phyloP scores from a whole-genome alignment of 179 eudicot species.

The Camellia oleifera region DNA sequence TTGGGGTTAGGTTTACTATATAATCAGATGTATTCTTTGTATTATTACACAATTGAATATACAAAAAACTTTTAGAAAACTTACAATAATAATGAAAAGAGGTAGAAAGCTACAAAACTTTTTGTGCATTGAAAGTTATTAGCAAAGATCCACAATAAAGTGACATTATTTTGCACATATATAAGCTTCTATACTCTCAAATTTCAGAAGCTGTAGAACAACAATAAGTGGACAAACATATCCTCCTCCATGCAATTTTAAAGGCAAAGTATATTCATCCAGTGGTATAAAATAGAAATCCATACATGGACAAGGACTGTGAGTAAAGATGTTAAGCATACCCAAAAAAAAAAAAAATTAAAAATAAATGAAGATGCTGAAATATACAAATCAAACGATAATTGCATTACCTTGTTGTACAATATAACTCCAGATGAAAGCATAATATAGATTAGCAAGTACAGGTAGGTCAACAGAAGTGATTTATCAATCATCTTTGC shows the following conservation, averaged over 20 bases:
- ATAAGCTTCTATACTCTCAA: not conserved
- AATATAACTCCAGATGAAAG: constrained; percentile 90
- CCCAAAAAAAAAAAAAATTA: not conserved
- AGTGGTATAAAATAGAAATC: not conserved
- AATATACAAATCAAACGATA: not conserved
- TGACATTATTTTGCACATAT: not conserved
- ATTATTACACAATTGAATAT: no score
- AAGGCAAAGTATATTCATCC: not conserved
- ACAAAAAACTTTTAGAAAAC: no score
- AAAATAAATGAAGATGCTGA: not conserved
- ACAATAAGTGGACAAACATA: not conserved
- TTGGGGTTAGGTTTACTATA: no score
- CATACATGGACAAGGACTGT: not conserved
- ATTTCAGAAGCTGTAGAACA: not conserved
- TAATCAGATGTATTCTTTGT: no score
- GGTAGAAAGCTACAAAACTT: not conserved
- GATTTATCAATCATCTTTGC: constrained; percentile 67
- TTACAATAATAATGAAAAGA: no score
- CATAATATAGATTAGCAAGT: constrained; percentile 65
- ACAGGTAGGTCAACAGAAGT: constrained; percentile 72
- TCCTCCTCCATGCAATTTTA: not conserved
- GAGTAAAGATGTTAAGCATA: not conserved
- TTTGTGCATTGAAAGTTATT: not conserved
- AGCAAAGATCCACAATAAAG: not conserved
- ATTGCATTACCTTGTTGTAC: constrained; percentile 68